Evolutionary conservation across 306 rosid genomes (phyloP).

Genomic region (Lablab purpureus): DNA sequence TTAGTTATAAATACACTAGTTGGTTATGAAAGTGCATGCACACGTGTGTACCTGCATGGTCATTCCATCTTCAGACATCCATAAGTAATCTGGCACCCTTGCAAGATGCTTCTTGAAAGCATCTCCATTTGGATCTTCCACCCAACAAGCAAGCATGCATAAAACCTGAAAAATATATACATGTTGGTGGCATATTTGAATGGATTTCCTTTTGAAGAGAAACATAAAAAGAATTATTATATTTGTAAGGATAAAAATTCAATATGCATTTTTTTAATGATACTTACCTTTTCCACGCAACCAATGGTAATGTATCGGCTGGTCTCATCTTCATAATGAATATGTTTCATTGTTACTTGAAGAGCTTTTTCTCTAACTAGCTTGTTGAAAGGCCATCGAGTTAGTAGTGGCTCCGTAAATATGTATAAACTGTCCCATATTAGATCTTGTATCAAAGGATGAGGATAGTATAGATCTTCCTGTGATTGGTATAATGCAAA

Average conservation of each 20-base stretch:
- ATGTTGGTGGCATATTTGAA: conserved; percentile 12
- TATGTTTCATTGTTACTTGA: conserved; percentile 72
- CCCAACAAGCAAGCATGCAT: conserved; percentile 85
- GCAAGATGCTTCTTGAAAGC: conserved; percentile 76
- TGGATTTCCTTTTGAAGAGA: not conserved
- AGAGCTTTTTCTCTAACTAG: conserved; percentile 66
- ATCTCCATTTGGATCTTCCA: conserved; percentile 77
- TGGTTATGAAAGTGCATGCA: not conserved
- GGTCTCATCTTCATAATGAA: conserved; percentile 80
- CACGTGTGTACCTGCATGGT: conserved; percentile 62
- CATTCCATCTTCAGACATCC: conserved; percentile 88
- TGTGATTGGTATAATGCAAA: conserved; percentile 25
- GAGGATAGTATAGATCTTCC: conserved; percentile 75
- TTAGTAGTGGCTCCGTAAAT: conserved; percentile 65
- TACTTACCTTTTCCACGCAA: conserved; percentile 64
- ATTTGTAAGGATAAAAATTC: not conserved
- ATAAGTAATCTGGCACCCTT: conserved; percentile 70
- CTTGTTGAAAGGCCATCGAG: conserved; percentile 79
- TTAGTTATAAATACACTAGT: not conserved
- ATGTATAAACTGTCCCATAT: conserved; percentile 76
- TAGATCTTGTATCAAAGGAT: conserved; percentile 67
- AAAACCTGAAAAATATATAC: conserved; percentile 50
- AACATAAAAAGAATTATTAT: not conserved
- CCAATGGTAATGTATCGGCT: conserved; percentile 74
- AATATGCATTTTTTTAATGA: not conserved